Evolutionary conservation across 2,329 filamentous ascomycete genomes (phyloP).

Genomic region (Epichloe sibirici): DNA sequence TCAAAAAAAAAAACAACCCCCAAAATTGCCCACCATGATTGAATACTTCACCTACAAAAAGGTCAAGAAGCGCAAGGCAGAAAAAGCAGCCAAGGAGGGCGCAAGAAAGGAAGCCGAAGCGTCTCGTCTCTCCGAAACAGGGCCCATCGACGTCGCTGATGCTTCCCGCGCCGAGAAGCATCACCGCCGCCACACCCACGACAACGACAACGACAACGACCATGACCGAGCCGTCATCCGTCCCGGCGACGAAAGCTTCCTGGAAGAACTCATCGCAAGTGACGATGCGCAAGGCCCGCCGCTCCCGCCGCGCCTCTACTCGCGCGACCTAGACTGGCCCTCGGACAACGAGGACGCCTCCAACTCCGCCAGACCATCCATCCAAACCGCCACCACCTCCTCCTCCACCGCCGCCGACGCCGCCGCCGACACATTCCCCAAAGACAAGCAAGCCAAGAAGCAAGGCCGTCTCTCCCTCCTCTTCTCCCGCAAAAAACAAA

Average conservation of each 20-base stretch:
- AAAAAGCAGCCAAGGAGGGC: conserved; percentile 28
- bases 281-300: conserved; percentile 36
- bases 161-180: not conserved
- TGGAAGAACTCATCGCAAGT: conserved; percentile 38
- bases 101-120: conserved; percentile 8
- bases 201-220: conserved; percentile 7
- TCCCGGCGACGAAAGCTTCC: conserved; percentile 45
- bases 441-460: conserved; percentile 20
- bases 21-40: conserved; percentile 33
- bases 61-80: conserved; percentile 44
- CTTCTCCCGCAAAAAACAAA: conserved; percentile 28
- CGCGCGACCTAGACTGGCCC: conserved; percentile 37
- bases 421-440: conserved; percentile 13
- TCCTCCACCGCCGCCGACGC: not conserved
- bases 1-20: not conserved
- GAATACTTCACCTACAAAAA: conserved; percentile 53
- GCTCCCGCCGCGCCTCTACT: conserved; percentile 40
- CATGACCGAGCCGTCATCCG: conserved; percentile 33
- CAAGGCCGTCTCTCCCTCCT: conserved; percentile 23
- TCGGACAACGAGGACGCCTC: conserved; percentile 18
- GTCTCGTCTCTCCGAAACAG: conserved; percentile 9
- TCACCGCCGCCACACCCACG: conserved; percentile 4
- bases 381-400: conserved; percentile 10
- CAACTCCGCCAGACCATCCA: conserved; percentile 14
- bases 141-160: conserved; percentile 2